Evolutionary conservation across 164 flowering plant species (phyloP), one percentile per base, ranked within the genome.

Genomic region (Piper betle): DNA sequence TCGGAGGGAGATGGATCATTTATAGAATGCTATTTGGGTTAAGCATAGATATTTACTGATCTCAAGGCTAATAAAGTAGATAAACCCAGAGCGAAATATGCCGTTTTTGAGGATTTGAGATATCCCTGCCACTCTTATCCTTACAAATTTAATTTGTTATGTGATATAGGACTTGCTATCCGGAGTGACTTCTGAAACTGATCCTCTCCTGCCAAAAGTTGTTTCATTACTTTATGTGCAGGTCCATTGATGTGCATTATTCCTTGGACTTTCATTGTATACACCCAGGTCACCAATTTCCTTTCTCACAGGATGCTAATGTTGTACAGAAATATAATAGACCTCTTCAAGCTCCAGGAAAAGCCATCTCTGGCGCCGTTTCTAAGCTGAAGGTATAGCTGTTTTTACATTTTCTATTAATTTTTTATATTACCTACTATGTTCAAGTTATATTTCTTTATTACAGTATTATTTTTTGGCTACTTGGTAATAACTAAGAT

Each of bases 291-390:
- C 10, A 15, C 10, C 10, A 46, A 6, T 46, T 46, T 46, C 50
- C 15, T 61, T 13, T 56, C 53, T 56, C 2, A 54, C 53, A 53
- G 10, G 53, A 25, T 52, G 55, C 19, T 59, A 33, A 59, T 68
- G 39, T 43, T 60, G 50, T 6, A 20, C 66, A 93, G 97, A 68
- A 81, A 62, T 66, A 90, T 53, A 82, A 79, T 66, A 93, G 78
- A 79, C 96, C 91, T 73, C 96, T 93, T 72, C 99, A 93, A 80
- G 99, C 99, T 53, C 99, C 99, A 54, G 99, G 99, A 66, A 85
- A 96, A 71, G 97, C 99, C 76, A 90, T 93, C 73, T 84, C 86
- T 72, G 78, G 69, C 59, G 92, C 95, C 42, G 72, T 90, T 62
- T 71, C 88, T 72, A 80, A 78, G 53, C 74, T 93, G 68, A 86